A percentile compares a stretch with the other conserved stretches of the same genome.
Evolutionary conservation across 75 land plant genomes (phyloP).

Genomic region (Azolla pinnata): DNA sequence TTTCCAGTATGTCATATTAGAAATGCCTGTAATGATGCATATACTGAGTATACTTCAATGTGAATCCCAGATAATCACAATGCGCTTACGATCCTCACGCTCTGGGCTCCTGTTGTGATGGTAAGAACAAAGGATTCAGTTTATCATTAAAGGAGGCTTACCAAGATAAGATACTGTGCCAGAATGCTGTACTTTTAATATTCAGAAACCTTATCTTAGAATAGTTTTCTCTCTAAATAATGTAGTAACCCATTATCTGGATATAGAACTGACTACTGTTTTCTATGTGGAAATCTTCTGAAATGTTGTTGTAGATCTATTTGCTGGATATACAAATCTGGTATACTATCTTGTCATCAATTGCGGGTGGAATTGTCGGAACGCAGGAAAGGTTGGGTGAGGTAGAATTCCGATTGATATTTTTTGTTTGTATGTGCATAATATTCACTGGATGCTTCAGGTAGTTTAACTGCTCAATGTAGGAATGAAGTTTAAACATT

Average conservation of each 20-base stretch:
- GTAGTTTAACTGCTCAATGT: too few species aligned
- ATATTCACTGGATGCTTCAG: too few species aligned
- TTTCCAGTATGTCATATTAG: background rate
- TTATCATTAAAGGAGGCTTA: background rate
- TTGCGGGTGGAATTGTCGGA: slow-evolving; percentile 73
- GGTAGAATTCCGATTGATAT: slow-evolving; percentile 21
- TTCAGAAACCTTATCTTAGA: background rate
- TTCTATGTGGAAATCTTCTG: background rate
- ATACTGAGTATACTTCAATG: background rate
- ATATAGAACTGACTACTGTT: background rate
- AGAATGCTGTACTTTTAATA: background rate
- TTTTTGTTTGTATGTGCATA: background rate
- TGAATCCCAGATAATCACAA: slow-evolving; percentile 75
- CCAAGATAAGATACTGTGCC: background rate
- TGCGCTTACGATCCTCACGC: slow-evolving; percentile 58
- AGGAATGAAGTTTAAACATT: background rate
- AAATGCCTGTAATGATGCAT: background rate
- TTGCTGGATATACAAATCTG: slow-evolving; percentile 69
- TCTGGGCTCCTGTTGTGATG: slow-evolving; percentile 85
- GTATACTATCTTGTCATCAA: slow-evolving; percentile 72
- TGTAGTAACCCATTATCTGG: background rate
- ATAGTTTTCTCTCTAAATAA: background rate
- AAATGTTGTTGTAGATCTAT: slow-evolving; percentile 54
- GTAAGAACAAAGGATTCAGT: slow-evolving; percentile 39
- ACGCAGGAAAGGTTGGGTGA: slow-evolving; percentile 91